Evolutionary conservation across 768 basidiomycete genomes (phyloP), one percentile per base, ranked within the genome.

Genomic region (Rhodocollybia butyracea): DNA sequence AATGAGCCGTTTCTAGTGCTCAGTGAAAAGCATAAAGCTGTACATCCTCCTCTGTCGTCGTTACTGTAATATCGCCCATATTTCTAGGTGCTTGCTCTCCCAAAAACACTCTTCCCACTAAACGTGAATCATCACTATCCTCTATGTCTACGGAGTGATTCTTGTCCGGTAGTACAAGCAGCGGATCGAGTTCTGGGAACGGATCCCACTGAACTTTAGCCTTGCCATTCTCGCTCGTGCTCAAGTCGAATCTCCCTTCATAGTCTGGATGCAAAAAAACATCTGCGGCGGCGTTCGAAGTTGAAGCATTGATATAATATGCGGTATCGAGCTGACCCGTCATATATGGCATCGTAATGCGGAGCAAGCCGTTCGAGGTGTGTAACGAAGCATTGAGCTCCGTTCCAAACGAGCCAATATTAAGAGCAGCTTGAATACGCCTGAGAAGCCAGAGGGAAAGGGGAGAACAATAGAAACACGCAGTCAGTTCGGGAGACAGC

Each of bases 181-280:
- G 27, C 5, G 42, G 42, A 48, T 48, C 46, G 2, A 3, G n/a
- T 29, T 11, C 17, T n/a, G n/a, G n/a, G n/a, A 15, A 24, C 12
- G n/a, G 12, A 5, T 48, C 26, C 46, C 24, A 48, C 17, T 22
- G 29, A 19, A 41, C 30, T 22, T 30, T 21, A 13, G 32, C 29
- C 15, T 0, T 43, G 63, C 1, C 54, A 65, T 12, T 19, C 8
- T 34, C 10, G 10, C 21, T 32, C 21, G 68, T 68, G 50, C 30
- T 53, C 57, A 26, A 29, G 10, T 30, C 24, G 26, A 22, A 31
- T 5, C 31, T 7, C 36, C 36, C 36, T 15, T 5, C 53, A n/a
- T 47, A 54, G n/a, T 54, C 53, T 5, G 53, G 53, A 19, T 19
- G 26, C n/a, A 54, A 11, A 22, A 15, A 46, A 10, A 54, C 34